phyloP scores from a whole-genome alignment of 2,329 filamentous ascomycete species.

The Aspergillus flavus region DNA sequence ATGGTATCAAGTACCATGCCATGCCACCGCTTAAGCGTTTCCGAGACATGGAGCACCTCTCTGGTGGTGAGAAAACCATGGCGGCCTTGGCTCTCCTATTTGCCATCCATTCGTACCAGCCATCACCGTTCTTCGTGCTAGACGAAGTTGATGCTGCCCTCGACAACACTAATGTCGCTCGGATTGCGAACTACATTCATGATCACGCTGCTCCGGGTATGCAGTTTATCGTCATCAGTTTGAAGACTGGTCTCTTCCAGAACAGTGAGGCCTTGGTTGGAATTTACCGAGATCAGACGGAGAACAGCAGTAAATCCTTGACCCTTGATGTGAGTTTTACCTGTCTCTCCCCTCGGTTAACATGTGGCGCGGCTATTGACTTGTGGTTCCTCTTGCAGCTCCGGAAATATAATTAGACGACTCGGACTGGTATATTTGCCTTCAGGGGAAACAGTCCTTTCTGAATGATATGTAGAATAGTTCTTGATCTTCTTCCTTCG shows the following conservation, averaged over 20 bases:
- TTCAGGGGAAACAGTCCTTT: background rate
- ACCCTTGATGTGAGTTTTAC: conserved; percentile 83
- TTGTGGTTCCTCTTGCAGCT: conserved; percentile 26
- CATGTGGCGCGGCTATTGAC: conserved; percentile 11
- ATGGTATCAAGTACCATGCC: conserved; percentile 96
- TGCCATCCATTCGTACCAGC: conserved; percentile 94
- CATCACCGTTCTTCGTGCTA: conserved; percentile 94
- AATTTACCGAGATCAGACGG: conserved; percentile 91
- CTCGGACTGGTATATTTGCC: background rate
- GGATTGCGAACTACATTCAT: conserved; percentile 93
- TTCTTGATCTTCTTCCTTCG: conserved; percentile 1
- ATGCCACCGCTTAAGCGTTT: conserved; percentile 99
- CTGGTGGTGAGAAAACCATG: conserved; percentile 98
- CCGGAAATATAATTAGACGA: conserved; percentile 37
- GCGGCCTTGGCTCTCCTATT: conserved; percentile 94
- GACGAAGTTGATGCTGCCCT: conserved; percentile 97
- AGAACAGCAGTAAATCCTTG: conserved; percentile 87
- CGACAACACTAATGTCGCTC: conserved; percentile 96
- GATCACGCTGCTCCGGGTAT: conserved; percentile 94
- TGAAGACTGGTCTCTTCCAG: conserved; percentile 95
- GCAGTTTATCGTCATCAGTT: conserved; percentile 97
- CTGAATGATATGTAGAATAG: conserved; percentile 16
- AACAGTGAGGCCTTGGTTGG: conserved; percentile 94
- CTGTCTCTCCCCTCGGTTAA: background rate
- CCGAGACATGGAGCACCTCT: conserved; percentile 97